Evolutionary conservation across 352 stramenopile genomes (phyloP).

Genomic region (Phytophthora foliorum): DNA sequence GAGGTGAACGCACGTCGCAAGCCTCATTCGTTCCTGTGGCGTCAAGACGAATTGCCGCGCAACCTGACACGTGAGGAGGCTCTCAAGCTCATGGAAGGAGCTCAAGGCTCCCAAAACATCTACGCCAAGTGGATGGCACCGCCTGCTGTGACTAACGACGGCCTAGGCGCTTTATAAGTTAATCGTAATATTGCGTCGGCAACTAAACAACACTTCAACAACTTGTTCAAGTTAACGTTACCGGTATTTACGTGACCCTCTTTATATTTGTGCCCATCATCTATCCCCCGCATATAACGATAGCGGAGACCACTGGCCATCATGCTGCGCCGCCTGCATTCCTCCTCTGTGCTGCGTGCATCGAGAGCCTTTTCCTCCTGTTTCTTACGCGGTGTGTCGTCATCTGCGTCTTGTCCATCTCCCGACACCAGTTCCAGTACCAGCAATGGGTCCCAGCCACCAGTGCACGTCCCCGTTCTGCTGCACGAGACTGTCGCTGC

Average conservation of each 20-base stretch:
- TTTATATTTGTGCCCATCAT: conserved; percentile 7
- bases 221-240: no score
- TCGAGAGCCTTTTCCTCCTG: conserved; percentile 2
- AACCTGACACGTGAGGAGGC: conserved; percentile 42
- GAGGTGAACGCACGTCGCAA: conserved; percentile 60
- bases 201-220: background rate
- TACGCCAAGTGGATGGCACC: conserved; percentile 52
- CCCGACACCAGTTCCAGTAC: conserved; percentile 1
- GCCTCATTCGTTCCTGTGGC: conserved; percentile 58
- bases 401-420: conserved; percentile 5
- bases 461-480: conserved; percentile 68
- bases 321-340: conserved; percentile 17
- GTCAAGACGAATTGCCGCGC: conserved; percentile 34
- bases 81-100: conserved; percentile 39
- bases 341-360: conserved; percentile 3
- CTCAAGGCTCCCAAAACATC: conserved; percentile 28
- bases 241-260: background rate
- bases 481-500: conserved; percentile 60
- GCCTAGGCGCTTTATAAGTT: conserved; percentile 30
- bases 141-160: conserved; percentile 6
- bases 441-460: conserved; percentile 13
- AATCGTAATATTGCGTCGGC: conserved; percentile 26
- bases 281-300: conserved; percentile 22
- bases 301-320: conserved; percentile 14
- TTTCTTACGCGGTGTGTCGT: conserved; percentile 3